These are phyloP conservation scores for Auriscalpium orientale DNA, from an alignment of 768 basidiomycete species.

Conservation along the genomic window DNA sequence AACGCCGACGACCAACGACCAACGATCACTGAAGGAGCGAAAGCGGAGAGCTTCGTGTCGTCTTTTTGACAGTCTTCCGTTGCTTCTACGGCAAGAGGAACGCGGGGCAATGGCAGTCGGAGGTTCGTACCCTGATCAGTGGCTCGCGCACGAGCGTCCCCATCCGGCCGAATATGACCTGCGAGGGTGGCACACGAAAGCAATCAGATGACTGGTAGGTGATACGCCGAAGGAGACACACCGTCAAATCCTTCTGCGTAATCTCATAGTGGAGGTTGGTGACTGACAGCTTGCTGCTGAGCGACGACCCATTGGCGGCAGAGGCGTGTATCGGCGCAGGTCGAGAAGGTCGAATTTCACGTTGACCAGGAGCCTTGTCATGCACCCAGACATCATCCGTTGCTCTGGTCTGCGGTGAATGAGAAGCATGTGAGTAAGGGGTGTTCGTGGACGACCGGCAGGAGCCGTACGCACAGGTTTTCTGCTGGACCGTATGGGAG, in stretches of 20 bases:
- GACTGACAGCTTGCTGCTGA: conserved; percentile 49
- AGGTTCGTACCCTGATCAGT: conserved; percentile 83
- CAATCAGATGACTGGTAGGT: conserved; percentile 4
- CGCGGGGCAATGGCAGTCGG: conserved; percentile 37
- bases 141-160: conserved; percentile 92
- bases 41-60: too few relatives aligned
- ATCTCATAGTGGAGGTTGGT: conserved; percentile 91
- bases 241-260: conserved; percentile 79
- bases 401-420: conserved; percentile 4
- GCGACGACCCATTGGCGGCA: background rate
- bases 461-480: background rate
- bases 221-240: conserved; percentile 31
- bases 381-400: conserved; percentile 9
- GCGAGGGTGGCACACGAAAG: background rate
- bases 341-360: background rate
- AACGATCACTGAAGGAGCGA: too few relatives aligned
- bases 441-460: background rate
- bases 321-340: background rate
- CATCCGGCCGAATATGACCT: conserved; percentile 89
- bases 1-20: too few relatives aligned
- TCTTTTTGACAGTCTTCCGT: conserved; percentile 32
- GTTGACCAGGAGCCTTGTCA: conserved; percentile 5
- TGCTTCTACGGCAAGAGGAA: conserved; percentile 46
- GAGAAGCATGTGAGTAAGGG: background rate
- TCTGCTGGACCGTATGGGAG: background rate